Evolutionary conservation across 176 grass and related monocot species (phyloP).

Genomic region (Oryza punctata): DNA sequence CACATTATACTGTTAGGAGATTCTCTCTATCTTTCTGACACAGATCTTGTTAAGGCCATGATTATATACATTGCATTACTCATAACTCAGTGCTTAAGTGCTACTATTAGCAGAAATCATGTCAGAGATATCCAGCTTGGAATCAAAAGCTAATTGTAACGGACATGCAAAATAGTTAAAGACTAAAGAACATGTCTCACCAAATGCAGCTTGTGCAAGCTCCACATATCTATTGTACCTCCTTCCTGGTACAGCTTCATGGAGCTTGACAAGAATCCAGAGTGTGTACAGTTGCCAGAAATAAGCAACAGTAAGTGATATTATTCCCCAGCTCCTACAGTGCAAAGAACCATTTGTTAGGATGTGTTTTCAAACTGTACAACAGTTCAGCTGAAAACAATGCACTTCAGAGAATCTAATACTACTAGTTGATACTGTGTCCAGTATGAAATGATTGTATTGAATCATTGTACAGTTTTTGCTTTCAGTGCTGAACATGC

Average conservation of each 20-base stretch:
- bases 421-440: not conserved
- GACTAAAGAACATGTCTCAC: slow-evolving; percentile 51
- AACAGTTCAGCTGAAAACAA: not conserved
- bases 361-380: not conserved
- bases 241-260: slow-evolving; percentile 93
- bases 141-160: not conserved
- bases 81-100: not conserved
- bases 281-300: slow-evolving; percentile 98
- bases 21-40: slow-evolving; percentile 33
- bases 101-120: not conserved
- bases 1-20: slow-evolving; percentile 32
- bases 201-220: slow-evolving; percentile 97
- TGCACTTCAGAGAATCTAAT: not conserved
- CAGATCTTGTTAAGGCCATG: slow-evolving; percentile 6
- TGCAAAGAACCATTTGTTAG: slow-evolving; percentile 25
- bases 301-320: slow-evolving; percentile 88
- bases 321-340: slow-evolving; percentile 96
- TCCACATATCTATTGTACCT: slow-evolving; percentile 98
- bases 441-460: not conserved
- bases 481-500: not conserved
- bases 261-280: slow-evolving; percentile 92
- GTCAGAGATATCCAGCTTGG: slow-evolving; percentile 9
- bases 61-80: slow-evolving; percentile 24
- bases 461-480: not conserved
- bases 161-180: slow-evolving; percentile 25